Percentiles rank a stretch among this genome's conserved stretches.
Evolutionary conservation across 192 early-diverging fungal genomes (phyloP).

Genomic region (Rhizophagus sp.): DNA sequence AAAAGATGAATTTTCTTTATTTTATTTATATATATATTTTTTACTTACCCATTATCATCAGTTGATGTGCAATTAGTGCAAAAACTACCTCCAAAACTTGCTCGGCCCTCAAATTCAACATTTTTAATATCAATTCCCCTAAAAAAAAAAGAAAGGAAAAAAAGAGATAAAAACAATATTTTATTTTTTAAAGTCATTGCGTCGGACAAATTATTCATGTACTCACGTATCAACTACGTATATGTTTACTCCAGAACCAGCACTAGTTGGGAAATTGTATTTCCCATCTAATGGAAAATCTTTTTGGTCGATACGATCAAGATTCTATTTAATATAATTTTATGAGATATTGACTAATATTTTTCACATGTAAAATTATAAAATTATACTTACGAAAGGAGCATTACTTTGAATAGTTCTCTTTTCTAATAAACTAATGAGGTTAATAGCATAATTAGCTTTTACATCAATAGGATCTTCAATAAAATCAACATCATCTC

Average conservation of each 20-base stretch:
- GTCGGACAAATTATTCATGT: no score
- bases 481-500: neutral
- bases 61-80: constrained; percentile 49
- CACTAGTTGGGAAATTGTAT: constrained; percentile 56
- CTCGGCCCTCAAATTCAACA: constrained; percentile 75
- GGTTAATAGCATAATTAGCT: no score
- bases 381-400: neutral
- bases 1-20: neutral
- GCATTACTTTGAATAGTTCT: neutral
- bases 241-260: constrained; percentile 60
- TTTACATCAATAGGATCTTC: neutral
- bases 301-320: constrained; percentile 73
- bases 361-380: neutral
- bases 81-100: constrained; percentile 54
- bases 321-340: neutral
- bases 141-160: constrained; percentile 20
- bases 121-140: constrained; percentile 61
- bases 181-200: neutral
- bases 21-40: neutral
- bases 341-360: neutral
- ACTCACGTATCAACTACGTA: constrained; percentile 71
- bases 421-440: neutral
- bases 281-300: constrained; percentile 48
- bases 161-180: neutral
- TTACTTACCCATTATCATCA: constrained; percentile 45